Evolutionary conservation across 75 land plant species (phyloP).

Genomic region (Pinus tabuliformis): DNA sequence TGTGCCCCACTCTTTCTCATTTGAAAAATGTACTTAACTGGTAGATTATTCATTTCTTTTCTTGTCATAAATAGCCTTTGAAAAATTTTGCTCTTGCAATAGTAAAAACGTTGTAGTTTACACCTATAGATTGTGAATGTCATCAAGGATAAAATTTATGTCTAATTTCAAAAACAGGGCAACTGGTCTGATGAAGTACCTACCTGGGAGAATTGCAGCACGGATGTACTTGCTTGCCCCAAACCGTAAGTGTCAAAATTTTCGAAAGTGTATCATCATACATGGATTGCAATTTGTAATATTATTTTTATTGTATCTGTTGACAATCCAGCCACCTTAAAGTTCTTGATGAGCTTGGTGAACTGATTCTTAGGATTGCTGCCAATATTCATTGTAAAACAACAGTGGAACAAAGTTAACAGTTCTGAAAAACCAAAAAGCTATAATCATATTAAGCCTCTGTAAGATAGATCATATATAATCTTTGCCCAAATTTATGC

Average conservation of each 20-base stretch:
- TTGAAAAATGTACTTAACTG: background rate
- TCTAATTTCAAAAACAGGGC: conserved; percentile 3
- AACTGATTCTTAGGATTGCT: too few relatives aligned
- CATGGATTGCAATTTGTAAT: too few relatives aligned
- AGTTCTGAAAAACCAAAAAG: too few relatives aligned
- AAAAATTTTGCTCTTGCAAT: too few relatives aligned
- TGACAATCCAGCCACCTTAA: too few relatives aligned
- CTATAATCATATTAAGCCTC: too few relatives aligned
- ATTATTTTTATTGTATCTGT: too few relatives aligned
- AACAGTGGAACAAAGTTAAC: too few relatives aligned
- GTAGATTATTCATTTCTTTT: background rate
- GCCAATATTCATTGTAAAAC: too few relatives aligned
- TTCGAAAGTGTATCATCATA: background rate
- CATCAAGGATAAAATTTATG: background rate
- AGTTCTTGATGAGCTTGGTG: too few relatives aligned
- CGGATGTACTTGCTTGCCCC: conserved; percentile 44
- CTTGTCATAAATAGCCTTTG: background rate
- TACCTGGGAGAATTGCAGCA: conserved; percentile 39
- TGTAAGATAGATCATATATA: too few relatives aligned
- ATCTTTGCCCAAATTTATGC: too few relatives aligned
- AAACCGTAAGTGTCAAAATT: conserved; percentile 38
- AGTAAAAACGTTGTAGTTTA: background rate
- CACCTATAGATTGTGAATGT: background rate
- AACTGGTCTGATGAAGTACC: conserved; percentile 29
- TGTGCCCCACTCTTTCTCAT: conserved; percentile 3